A percentile compares a stretch with the other conserved stretches of the same genome.
Conservation (phyloP, 129 eudicot species). For the Tanacetum coccineum region DNA sequence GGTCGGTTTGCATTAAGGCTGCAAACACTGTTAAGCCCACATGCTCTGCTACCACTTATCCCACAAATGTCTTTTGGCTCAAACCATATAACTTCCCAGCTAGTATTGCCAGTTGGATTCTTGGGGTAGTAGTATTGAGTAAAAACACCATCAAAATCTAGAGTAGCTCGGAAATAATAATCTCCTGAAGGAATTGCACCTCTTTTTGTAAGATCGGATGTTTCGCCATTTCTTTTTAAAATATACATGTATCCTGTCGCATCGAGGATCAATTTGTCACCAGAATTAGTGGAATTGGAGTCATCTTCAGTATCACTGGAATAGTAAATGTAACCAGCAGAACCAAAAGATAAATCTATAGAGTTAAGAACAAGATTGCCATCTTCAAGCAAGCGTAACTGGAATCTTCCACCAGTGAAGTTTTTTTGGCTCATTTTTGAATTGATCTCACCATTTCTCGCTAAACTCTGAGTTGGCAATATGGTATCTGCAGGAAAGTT, state of each 20-base stretch:
- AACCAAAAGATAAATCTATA: background rate
- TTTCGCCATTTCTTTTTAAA: background rate
- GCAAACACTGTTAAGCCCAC: constrained; percentile 69
- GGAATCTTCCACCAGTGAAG: background rate
- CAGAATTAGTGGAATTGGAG: background rate
- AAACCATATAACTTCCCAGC: background rate
- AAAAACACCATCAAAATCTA: background rate
- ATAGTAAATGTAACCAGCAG: background rate
- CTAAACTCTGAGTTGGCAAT: background rate
- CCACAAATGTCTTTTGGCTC: background rate
- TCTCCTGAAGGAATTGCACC: background rate
- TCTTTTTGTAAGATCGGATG: background rate
- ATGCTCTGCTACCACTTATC: constrained; percentile 27
- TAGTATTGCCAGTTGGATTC: background rate
- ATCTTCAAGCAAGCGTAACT: background rate
- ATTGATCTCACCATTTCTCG: background rate
- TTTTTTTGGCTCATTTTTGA: background rate
- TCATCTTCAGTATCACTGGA: background rate
- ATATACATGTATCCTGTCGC: background rate
- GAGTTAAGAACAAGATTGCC: background rate
- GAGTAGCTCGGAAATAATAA: background rate
- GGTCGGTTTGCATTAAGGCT: constrained; percentile 31
- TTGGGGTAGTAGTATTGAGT: background rate
- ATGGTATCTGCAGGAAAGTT: background rate
- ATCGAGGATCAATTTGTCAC: background rate